Base-by-base conservation (phyloP, 2,329 filamentous ascomycete genomes). In the Penicillium sp. region DNA sequence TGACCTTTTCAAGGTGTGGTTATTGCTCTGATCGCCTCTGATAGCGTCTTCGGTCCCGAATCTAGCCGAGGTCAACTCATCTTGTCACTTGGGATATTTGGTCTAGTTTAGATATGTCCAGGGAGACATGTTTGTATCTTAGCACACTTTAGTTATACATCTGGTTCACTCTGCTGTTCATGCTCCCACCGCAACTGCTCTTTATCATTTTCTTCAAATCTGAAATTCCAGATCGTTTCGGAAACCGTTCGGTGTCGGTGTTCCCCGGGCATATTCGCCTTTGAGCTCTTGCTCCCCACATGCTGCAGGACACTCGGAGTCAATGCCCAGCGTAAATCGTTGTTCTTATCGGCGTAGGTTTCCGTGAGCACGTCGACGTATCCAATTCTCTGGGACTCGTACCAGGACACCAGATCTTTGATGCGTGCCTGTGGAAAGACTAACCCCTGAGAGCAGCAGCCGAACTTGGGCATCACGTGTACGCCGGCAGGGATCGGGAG, bases 231-330 rank as follows among this genome's bases (percentile, higher is more conserved):
- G 13, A 60, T 48, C 37, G 43, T 48, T 8, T 45, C 47, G n/a
- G 49, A 46, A 9, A 41, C 45, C 24, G 32, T 46, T 9, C 39
- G 39, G 8, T 47, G 37, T 4, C 24, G 29, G 6, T 48, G 38
- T 5, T 4, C 43, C 11, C 34, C 40, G 7, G 27, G 45, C 7
- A 38, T 45, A 8, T 34, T 38, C 12, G 29, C 57, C 51, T 72
- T 72, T 5, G 63, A 67, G 43, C 67, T 74, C 53, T 62, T 67
- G 32, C 65, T 51, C 4, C 73, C 72, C 13, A 75, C 57, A 55
- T 76, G 73, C 56, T 75, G 73, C 27, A 76, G 51, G 3, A 75
- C 55, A 39, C 64, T 68, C 1, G 73, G 73, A 5, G 65, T 69
- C 18, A 74, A 43, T 2, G 71, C 72, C 60, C 67, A 76, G 13